Conservation (phyloP, 192 early-diverging fungal genomes). For the Allomyces arbusculus region DNA sequence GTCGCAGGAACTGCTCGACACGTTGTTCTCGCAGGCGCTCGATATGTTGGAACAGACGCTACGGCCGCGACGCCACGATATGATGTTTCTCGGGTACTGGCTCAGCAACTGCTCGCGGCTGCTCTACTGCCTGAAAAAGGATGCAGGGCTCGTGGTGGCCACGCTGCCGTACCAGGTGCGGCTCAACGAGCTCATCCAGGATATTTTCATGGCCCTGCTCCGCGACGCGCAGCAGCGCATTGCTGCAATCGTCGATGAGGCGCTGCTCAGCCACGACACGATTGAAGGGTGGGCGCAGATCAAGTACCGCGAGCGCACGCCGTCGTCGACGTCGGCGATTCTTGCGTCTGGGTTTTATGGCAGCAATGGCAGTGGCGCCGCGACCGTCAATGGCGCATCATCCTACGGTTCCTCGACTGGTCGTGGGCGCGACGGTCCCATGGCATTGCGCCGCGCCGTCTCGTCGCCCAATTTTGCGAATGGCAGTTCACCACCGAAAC, state of each 20-base stretch:
- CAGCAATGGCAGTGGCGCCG: too few species aligned
- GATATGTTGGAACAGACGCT: constrained; percentile 1
- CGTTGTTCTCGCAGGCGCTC: constrained; percentile 37
- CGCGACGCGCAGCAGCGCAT: constrained; percentile 2
- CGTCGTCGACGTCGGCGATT: not conserved
- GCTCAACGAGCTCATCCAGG: constrained; percentile 52
- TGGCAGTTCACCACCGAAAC: too few species aligned
- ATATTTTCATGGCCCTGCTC: constrained; percentile 4
- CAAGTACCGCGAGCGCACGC: not conserved
- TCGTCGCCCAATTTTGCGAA: too few species aligned
- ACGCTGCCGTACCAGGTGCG: constrained; percentile 52
- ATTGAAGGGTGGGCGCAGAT: not conserved
- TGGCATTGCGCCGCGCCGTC: too few species aligned
- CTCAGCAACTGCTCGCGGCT: constrained; percentile 65
- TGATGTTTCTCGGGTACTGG: constrained; percentile 55
- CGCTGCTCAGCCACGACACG: constrained; percentile 3
- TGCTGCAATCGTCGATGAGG: constrained; percentile 1
- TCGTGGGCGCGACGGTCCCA: too few species aligned
- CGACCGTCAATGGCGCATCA: too few species aligned
- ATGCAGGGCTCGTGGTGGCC: constrained; percentile 44
- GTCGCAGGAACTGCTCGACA: constrained; percentile 45
- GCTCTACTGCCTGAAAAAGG: constrained; percentile 70
- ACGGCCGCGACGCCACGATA: constrained; percentile 20
- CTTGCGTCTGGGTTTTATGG: too few species aligned
- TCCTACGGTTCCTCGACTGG: too few species aligned